Base-by-base conservation (phyloP, 805 yeast genomes). In the Wickerhamiella allomyrinae region DNA sequence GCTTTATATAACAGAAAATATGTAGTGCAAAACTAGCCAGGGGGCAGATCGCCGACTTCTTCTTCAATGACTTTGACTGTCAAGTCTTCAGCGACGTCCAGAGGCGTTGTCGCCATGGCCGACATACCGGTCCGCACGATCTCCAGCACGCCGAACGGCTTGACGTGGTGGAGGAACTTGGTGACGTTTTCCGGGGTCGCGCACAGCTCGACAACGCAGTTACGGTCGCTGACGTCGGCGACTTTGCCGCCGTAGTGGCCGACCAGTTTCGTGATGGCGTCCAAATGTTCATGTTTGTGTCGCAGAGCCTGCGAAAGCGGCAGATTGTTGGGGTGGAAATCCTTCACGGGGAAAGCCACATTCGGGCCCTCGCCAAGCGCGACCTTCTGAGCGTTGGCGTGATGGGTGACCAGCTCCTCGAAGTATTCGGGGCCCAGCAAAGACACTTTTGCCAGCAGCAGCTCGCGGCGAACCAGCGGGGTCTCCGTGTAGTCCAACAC, bases 51-150 rank as follows among this genome's bases (percentile, higher is more conserved):
- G 47, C 86, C 94, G 23, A 43, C 41, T 51, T 76, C 74, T 43
- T 80, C 66, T 20, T 69, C 67, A 13, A 65, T 63, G 22, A 70
- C 76, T 19, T 67, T 71, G 15, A 65, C 71, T 34, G 60, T 65
- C 29, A 29, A 76, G 17, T 67, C 71, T 10, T 65, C 70, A 34
- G 57, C 60, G 19, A 65, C 65, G 49, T 78, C 83, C 52, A 86
- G 66, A 34, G 95, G 95, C 39, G 97, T 84, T 73, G 96, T 79
- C 57, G 97, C 93, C 56, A 91, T 72, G 8, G 97, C 98, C 89
- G 91, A 86, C 93, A 89, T 84, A 66, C 98, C 98, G 20, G 94
- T 80, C 67, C 98, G 76, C 35, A 96, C 95, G 55, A 89, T 81
- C 66, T 91, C 98, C 57, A 91, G 72, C 45, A 91, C 78, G 57